Evolutionary conservation across 371 early-diverging fungal species (phyloP), one percentile per base, ranked within the genome.

Genomic region (Mortierella sp.): DNA sequence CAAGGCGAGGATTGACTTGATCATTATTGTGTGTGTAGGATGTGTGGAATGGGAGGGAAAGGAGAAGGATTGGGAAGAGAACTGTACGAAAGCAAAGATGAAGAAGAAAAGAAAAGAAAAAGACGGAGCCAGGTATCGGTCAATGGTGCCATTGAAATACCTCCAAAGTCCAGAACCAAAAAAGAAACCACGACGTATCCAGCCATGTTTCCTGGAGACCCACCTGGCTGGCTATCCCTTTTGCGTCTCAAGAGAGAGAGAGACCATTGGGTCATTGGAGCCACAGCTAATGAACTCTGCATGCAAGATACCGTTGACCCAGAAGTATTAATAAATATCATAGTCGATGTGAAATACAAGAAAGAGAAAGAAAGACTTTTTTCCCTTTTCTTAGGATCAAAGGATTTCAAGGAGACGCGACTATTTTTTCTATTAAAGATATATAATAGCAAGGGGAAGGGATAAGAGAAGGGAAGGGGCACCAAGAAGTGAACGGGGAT

Each of bases 1-100:
- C 70, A 76, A 43, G 34, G 73, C 63, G 47, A 76, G 24, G 24
- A 76, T 68, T 55, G 79, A 75, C 75, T 71, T 79, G 79, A 71
- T 68, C 79, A 79, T 79, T 26, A 5, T 64, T 52, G 24, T 39
- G 40, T 45, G 29, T 7, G 43, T 24, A 29, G 8, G 13, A 4
- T 11, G 44, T 29, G 14, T 22, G 44, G 24, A 19, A 26, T 13
- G 52, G 5, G 43, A 16, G 26, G 26, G 40, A n/a, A 4, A 9
- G 68, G 29, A 64, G 29, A 22, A 31, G 43, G 16, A 31, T 53
- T 31, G 39, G 58, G 50, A 47, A 6, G 63, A 19, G n/a, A 22
- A 26, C 14, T 47, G 50, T 29, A 31, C n/a, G 40, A 70, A 26
- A 34, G 34, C 16, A 48, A 53, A 58, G 70, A 24, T 39, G 45